Evolutionary conservation across 2,329 filamentous ascomycete species (phyloP), one percentile per base, ranked within the genome.

Genomic region (Botrytis deweyae): DNA sequence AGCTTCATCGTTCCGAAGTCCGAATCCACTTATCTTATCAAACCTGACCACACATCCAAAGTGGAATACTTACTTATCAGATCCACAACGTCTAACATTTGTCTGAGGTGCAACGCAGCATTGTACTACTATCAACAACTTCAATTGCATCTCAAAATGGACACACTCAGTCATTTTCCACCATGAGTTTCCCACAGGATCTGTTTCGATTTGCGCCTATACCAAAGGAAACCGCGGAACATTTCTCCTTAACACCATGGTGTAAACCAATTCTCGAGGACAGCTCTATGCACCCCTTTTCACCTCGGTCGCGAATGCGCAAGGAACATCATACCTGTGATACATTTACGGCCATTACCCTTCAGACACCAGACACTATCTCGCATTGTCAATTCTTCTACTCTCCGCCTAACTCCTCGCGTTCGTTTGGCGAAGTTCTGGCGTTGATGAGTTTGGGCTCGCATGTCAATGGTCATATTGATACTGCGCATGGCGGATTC

Each of bases 401-500:
- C 36, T 75, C 67, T 59, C 20, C 46, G 1, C 69, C 76, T 33
- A 38, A 44, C 25, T 55, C 74, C n/a, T 59, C 52, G 6, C 52
- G 70, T 5, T 55, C 69, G 5, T 58, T 70, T 25, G 63, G 70
- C 25, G 75, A 80, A 58, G 49, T 76, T 10, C 18, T 79, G 3
- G 55, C 64, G 1, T 46, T 80, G 20, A 16, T 79, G 8, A 75
- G 80, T 18, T 81, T 91, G 1, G 88, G 87, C 3, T 77, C 82
- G 14, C 86, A 85, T 22, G 75, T 91, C 52, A 88, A 88, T 76
- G 89, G 89, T 1, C 87, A 88, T 78, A 81, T 86, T 4, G 81
- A 84, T 16, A 84, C 88, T 4, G 82, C 84, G n/a, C 89, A 92
- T 79, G 89, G 90, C 36, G 90, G 90, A 1, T 85, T 91, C 58